These are phyloP conservation scores for Dioscorea dumetorum DNA, from an alignment of 106 monocot genomes.

Conservation along the genomic window DNA sequence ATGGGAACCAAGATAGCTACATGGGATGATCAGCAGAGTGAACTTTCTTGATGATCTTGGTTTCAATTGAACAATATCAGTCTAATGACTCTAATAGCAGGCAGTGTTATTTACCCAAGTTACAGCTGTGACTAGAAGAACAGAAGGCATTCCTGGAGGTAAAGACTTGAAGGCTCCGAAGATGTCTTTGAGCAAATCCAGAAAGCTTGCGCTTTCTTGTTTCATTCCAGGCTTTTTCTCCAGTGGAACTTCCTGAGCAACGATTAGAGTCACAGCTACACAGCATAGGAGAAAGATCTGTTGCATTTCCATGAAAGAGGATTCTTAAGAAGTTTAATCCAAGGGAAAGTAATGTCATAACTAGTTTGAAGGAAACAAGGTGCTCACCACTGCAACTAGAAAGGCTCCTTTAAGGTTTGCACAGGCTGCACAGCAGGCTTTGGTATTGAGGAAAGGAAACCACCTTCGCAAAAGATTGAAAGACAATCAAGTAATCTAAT, in stretches of 20 bases:
- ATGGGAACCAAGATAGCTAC: conserved; percentile 61
- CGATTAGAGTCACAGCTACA: conserved; percentile 8
- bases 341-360: neutral
- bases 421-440: conserved; percentile 52
- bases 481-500: neutral
- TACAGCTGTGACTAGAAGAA: conserved; percentile 16
- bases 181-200: neutral
- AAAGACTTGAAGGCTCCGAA: conserved; percentile 11
- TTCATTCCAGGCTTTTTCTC: neutral
- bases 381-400: conserved; percentile 46
- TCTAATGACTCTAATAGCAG: neutral
- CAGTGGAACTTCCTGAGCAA: conserved; percentile 16
- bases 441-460: conserved; percentile 55
- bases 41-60: neutral
- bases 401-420: conserved; percentile 59
- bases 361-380: neutral
- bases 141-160: conserved; percentile 23
- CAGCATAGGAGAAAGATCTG: conserved; percentile 14
- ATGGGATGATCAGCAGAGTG: conserved; percentile 3
- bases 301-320: neutral
- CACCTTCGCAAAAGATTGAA: conserved; percentile 24
- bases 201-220: too few species aligned
- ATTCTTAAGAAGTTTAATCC: neutral
- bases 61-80: neutral
- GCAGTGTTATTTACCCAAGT: conserved; percentile 11